Percentiles rank a stretch among this genome's conserved stretches.
phyloP scores from a whole-genome alignment of 441 rosid species.

The Erodium trifolium region DNA sequence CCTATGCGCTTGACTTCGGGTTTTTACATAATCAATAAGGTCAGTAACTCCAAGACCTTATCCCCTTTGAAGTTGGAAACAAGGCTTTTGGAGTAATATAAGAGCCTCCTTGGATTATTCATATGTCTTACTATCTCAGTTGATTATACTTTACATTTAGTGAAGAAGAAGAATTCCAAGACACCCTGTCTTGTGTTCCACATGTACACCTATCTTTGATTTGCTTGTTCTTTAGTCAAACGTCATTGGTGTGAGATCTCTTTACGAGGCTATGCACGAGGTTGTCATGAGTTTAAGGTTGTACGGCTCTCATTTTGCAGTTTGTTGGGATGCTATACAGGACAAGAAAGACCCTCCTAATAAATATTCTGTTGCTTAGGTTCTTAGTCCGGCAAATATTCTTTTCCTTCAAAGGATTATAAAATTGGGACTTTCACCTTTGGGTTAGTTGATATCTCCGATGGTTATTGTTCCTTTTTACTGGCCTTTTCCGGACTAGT shows the following conservation, averaged over 20 bases:
- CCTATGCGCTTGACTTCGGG: neutral
- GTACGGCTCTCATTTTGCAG: neutral
- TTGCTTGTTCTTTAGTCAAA: neutral
- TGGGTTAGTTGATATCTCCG: neutral
- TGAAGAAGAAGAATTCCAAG: constrained; percentile 1
- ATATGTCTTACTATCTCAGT: no score
- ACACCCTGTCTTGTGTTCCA: neutral
- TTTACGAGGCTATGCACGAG: neutral
- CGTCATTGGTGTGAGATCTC: neutral
- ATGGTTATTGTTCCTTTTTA: neutral
- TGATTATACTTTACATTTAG: no score
- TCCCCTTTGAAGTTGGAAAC: neutral
- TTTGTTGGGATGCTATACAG: neutral
- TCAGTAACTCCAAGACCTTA: no score
- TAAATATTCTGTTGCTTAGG: neutral
- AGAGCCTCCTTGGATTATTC: neutral
- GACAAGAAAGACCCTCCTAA: neutral
- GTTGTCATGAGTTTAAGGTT: neutral
- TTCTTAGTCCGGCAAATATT: neutral
- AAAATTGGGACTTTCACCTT: neutral
- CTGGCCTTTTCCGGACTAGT: neutral
- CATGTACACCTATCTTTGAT: neutral
- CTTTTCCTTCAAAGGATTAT: neutral
- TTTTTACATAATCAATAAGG: neutral
- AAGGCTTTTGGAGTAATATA: neutral